Conservation (phyloP, 2,329 filamentous ascomycete species). For the Xylaria arbuscula region DNA sequence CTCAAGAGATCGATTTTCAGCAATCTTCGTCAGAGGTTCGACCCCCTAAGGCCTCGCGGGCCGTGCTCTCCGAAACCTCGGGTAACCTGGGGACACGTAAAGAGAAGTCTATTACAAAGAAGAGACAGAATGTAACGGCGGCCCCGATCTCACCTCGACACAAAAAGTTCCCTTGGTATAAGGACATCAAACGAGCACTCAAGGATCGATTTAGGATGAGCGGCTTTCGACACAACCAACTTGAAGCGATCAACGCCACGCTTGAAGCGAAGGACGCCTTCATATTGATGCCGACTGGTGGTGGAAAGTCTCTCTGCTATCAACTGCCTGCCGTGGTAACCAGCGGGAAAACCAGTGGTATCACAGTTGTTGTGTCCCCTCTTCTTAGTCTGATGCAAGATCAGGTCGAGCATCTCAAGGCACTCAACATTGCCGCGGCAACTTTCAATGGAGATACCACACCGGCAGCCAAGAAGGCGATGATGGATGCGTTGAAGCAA, state of each 20-base stretch:
- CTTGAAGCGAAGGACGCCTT: slow-evolving; percentile 89
- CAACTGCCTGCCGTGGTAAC: slow-evolving; percentile 89
- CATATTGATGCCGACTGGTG: slow-evolving; percentile 96
- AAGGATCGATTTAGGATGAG: slow-evolving; percentile 85
- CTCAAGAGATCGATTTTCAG: slow-evolving; percentile 61
- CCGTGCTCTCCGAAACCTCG: slow-evolving; percentile 60
- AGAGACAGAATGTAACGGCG: slow-evolving; percentile 47
- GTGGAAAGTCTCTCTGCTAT: slow-evolving; percentile 96
- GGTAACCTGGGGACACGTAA: slow-evolving; percentile 57
- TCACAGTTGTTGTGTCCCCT: slow-evolving; percentile 95
- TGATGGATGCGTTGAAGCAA: slow-evolving; percentile 73
- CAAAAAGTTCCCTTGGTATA: slow-evolving; percentile 83
- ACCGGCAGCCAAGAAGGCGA: slow-evolving; percentile 69
- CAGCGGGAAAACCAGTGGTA: slow-evolving; percentile 82
- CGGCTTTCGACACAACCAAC: slow-evolving; percentile 89
- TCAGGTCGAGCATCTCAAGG: slow-evolving; percentile 85
- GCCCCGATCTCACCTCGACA: slow-evolving; percentile 60
- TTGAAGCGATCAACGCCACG: slow-evolving; percentile 96
- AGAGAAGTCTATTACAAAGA: slow-evolving; percentile 51
- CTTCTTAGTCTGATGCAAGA: slow-evolving; percentile 97
- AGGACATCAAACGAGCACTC: slow-evolving; percentile 82
- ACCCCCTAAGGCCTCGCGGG: slow-evolving; percentile 46
- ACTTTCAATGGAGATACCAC: slow-evolving; percentile 83
- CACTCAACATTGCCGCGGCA: slow-evolving; percentile 80
- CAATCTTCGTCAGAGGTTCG: slow-evolving; percentile 51